phyloP scores from a whole-genome alignment of 495 filamentous ascomycete genomes.

The Daldinia vernicosa region DNA sequence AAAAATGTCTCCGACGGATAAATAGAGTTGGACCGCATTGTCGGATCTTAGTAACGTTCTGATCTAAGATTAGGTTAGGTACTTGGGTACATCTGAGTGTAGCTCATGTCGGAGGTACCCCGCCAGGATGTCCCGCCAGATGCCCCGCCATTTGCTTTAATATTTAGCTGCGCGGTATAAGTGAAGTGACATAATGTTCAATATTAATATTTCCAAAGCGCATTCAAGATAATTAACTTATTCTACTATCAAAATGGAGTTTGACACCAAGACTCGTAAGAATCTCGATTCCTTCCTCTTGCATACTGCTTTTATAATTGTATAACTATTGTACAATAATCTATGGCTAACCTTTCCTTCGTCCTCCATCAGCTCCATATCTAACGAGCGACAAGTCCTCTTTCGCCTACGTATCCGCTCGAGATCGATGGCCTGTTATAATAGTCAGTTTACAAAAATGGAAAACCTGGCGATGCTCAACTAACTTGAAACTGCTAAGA shows the following conservation, averaged over 20 bases:
- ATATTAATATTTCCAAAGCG: neutral
- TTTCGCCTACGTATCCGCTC: conserved; percentile 83
- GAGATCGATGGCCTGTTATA: conserved; percentile 92
- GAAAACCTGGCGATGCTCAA: neutral
- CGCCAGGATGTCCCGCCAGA: neutral
- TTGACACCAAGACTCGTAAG: conserved; percentile 71
- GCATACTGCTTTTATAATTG: too few species aligned
- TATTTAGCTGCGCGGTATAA: neutral
- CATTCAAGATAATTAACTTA: neutral
- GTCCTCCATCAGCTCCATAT: conserved; percentile 68
- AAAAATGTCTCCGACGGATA: too few species aligned
- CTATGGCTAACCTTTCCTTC: neutral
- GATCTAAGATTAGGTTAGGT: neutral
- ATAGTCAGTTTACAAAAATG: conserved; percentile 63
- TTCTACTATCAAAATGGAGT: conserved; percentile 57
- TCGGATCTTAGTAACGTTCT: neutral
- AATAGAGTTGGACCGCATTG: neutral
- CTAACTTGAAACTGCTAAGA: conserved; percentile 61
- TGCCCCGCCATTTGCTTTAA: neutral
- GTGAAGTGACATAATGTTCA: neutral
- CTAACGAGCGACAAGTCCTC: conserved; percentile 82
- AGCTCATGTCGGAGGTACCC: neutral
- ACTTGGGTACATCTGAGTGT: neutral
- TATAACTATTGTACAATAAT: neutral
- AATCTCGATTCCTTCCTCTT: neutral